Evolutionary conservation across 106 monocot genomes (phyloP), one percentile per base, ranked within the genome.

Genomic region (Dendrobium officinale): DNA sequence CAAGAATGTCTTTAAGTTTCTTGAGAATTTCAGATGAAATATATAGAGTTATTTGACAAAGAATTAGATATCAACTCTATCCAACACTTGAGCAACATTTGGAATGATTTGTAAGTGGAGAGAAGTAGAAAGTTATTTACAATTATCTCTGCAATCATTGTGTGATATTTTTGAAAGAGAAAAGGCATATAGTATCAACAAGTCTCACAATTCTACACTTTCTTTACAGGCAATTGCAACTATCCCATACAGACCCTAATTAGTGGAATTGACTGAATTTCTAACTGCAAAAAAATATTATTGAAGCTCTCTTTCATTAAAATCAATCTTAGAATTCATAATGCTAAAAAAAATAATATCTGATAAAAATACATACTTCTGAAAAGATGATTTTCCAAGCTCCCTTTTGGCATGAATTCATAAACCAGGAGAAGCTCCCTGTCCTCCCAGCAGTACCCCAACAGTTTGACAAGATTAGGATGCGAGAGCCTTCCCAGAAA

Each of bases 381-480:
- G 55, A 81, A 81, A 26, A 81, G 75, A n/a, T 81, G 81, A 22
- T 81, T 81, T 29, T 81, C 81, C 20, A 81, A 64, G 76, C 81
- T 81, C 9, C 81, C 81, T 43, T 61, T 81, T 7, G 56, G 16
- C 81, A 81, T 75, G 44, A 59, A 81, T 42, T 81, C 81, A 44
- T 81, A 81, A 16, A 81, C 75, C 40, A 81, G 81, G 27, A 81
- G 81, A 24, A 81, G 81, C 59, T 81, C 81, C 75, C 18, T 72
- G 29, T 81, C 81, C 29, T 81, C 81, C 81, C 75, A 81, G 51
- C 81, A 81, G 29, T 81, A 81, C 16, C 81, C 81, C 75, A 81
- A 55, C 5, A 81, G 74, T 33, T 42, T 81, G 33, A 81, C 81
- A 20, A 81, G 74, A 73, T 81, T 81, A 37, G 81, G 81, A 45